These are phyloP conservation scores for Taxawa tesnikishii DNA, from an alignment of 2,329 filamentous ascomycete species.

Conservation along the genomic window DNA sequence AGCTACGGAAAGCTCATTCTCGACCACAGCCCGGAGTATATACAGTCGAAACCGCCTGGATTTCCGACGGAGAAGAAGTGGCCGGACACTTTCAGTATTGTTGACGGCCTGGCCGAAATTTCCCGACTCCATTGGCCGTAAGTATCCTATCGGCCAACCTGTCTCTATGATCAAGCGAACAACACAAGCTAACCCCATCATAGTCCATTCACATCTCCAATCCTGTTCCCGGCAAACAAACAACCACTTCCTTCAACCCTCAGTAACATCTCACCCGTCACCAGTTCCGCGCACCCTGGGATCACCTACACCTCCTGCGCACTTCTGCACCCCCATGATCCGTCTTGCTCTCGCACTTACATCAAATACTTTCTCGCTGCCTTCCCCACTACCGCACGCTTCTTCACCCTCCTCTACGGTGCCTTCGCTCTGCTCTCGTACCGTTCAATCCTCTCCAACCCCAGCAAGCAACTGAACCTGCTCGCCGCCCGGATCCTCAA, in stretches of 20 bases:
- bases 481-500: constrained; percentile 60
- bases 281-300: constrained; percentile 72
- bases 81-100: constrained; percentile 63
- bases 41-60: constrained; percentile 57
- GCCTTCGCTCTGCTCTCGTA: constrained; percentile 59
- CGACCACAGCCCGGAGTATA: constrained; percentile 62
- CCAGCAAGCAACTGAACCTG: constrained; percentile 52
- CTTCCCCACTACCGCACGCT: constrained; percentile 65
- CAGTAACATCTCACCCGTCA: constrained; percentile 61
- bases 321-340: constrained; percentile 73
- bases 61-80: constrained; percentile 57
- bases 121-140: constrained; percentile 73
- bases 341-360: constrained; percentile 78
- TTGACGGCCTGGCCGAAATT: constrained; percentile 72
- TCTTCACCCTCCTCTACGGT: constrained; percentile 65
- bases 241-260: constrained; percentile 50
- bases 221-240: constrained; percentile 60
- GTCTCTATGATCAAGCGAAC: constrained; percentile 1
- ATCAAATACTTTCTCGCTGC: constrained; percentile 76
- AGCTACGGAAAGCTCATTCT: constrained; percentile 55
- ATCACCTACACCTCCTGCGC: constrained; percentile 81
- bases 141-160: constrained; percentile 25
- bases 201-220: constrained; percentile 64
- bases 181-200: constrained; percentile 40
- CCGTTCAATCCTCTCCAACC: constrained; percentile 55